A percentile compares a stretch with the other conserved stretches of the same genome.
Conservation (phyloP, 116 monocot genomes). For the Dioscorea cayenensis region DNA sequence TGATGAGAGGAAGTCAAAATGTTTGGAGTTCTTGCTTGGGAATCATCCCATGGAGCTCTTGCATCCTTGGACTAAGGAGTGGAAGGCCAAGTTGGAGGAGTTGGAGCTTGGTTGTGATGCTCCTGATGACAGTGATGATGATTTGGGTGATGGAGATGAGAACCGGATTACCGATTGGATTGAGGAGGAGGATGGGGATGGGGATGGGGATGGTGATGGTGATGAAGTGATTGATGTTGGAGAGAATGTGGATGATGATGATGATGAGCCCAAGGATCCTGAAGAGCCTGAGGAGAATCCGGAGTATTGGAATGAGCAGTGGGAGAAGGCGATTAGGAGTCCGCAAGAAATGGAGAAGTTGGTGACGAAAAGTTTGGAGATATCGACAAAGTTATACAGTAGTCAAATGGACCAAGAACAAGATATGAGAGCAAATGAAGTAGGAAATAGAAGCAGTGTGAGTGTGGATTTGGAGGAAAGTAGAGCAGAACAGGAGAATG, state of each 20-base stretch:
- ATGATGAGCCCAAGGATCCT: neutral
- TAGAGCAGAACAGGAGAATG: conserved; percentile 17
- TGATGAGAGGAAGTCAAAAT: conserved; percentile 63
- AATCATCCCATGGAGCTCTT: conserved; percentile 89
- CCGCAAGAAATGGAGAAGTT: conserved; percentile 71
- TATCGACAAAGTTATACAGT: conserved; percentile 30
- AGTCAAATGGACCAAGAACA: conserved; percentile 31
- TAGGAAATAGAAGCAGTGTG: neutral
- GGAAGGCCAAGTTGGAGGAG: conserved; percentile 92
- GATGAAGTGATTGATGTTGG: conserved; percentile 12
- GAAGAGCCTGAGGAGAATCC: conserved; percentile 41
- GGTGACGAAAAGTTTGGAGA: conserved; percentile 60
- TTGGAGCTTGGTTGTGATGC: conserved; percentile 92
- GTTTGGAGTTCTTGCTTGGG: conserved; percentile 72
- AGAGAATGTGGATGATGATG: conserved; percentile 14
- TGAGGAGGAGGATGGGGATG: conserved; percentile 40
- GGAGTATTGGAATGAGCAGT: conserved; percentile 82
- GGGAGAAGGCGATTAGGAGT: conserved; percentile 63
- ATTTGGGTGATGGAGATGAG: conserved; percentile 6
- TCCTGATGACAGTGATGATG: conserved; percentile 60
- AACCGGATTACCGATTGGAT: conserved; percentile 35
- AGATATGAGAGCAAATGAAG: neutral
- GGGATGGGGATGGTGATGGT: conserved; percentile 10
- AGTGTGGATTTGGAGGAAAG: conserved; percentile 13
- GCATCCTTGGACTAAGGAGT: conserved; percentile 92